Evolutionary conservation across 306 rosid genomes (phyloP).

Genomic region (Cyamopsis tetragonoloba): DNA sequence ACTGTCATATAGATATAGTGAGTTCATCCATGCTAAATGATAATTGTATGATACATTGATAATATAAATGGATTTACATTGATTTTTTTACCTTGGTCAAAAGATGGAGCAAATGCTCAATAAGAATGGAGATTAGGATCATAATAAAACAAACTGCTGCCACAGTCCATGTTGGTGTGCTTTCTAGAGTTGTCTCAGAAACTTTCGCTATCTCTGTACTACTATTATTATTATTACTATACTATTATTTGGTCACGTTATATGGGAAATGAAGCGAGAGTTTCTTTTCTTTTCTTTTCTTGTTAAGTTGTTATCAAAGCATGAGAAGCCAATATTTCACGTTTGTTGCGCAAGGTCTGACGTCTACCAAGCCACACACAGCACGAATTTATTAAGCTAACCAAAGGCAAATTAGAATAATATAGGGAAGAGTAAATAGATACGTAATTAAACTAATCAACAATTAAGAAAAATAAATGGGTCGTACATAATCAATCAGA

Average conservation of each 20-base stretch:
- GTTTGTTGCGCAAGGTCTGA: neutral
- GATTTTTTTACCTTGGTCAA: constrained; percentile 42
- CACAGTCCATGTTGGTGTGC: constrained; percentile 64
- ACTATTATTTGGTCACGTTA: neutral
- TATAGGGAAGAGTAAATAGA: neutral
- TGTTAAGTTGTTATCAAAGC: neutral
- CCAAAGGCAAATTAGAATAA: neutral
- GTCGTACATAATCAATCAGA: neutral
- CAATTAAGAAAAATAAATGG: neutral
- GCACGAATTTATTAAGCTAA: neutral
- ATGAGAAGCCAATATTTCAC: neutral
- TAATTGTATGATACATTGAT: too few species aligned
- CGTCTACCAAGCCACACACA: neutral
- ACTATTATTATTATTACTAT: too few species aligned
- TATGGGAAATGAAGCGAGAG: neutral
- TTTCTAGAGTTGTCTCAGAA: constrained; percentile 38
- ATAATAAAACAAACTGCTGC: constrained; percentile 45
- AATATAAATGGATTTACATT: too few species aligned
- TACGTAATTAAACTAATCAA: neutral
- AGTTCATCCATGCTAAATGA: too few species aligned
- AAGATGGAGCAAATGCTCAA: constrained; percentile 42
- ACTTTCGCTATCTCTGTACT: neutral
- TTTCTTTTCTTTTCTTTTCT: too few species aligned
- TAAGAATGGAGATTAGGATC: constrained; percentile 37
- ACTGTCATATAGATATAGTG: too few species aligned